Conservation (phyloP, 495 filamentous ascomycete species). For the Neurospora discreta region DNA sequence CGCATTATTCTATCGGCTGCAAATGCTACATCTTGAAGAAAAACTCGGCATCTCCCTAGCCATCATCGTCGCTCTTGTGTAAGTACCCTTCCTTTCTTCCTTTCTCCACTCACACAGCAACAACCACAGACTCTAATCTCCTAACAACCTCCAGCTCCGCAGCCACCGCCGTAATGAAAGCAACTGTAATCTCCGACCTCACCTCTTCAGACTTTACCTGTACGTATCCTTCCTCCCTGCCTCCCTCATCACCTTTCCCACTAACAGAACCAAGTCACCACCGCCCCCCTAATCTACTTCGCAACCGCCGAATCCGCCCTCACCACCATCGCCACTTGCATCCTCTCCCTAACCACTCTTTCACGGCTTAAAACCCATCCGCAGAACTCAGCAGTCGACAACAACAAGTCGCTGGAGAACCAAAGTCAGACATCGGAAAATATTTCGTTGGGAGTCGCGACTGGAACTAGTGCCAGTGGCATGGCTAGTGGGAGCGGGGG, state of each 20-base stretch:
- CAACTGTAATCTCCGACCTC: slow-evolving; percentile 15
- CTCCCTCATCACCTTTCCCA: background rate
- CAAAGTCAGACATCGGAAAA: background rate
- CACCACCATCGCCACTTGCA: slow-evolving; percentile 28
- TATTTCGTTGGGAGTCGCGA: background rate
- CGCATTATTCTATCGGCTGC: slow-evolving; percentile 20
- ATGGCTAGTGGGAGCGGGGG: background rate
- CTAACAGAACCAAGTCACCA: slow-evolving; percentile 6
- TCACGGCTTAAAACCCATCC: slow-evolving; percentile 12
- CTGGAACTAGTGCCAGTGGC: background rate
- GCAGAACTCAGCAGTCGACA: slow-evolving; percentile 5
- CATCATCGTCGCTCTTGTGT: slow-evolving; percentile 33
- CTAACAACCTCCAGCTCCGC: slow-evolving; percentile 14
- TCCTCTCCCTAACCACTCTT: slow-evolving; percentile 24
- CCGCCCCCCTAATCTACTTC: slow-evolving; percentile 21
- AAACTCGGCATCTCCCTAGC: slow-evolving; percentile 27
- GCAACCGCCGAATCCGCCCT: slow-evolving; percentile 22
- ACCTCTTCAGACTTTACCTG: slow-evolving; percentile 17
- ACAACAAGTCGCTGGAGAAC: background rate
- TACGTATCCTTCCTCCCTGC: background rate
- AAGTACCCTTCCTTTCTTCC: slow-evolving; percentile 1
- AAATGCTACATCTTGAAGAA: slow-evolving; percentile 23
- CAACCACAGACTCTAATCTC: background rate
- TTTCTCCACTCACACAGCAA: background rate
- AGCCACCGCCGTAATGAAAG: slow-evolving; percentile 19